Percentiles rank a stretch among this genome's conserved stretches.
These are phyloP conservation scores for Rhizoctonia solani DNA, from an alignment of 1,284 basidiomycete genomes.

Conservation along the genomic window DNA sequence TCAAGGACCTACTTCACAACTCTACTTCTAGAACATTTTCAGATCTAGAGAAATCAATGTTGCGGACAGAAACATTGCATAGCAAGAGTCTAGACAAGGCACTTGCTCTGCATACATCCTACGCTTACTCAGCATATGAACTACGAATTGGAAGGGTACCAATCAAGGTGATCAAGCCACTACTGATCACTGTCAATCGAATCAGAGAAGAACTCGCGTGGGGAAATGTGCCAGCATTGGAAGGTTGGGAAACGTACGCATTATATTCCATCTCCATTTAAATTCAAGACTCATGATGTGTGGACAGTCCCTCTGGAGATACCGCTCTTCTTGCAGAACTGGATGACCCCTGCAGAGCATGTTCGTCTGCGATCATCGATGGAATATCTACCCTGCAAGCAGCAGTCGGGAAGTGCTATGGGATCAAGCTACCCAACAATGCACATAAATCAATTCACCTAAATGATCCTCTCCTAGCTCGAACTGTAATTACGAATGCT, in stretches of 20 bases:
- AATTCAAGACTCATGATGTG: neutral
- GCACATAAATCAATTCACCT: neutral
- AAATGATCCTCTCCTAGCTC: neutral
- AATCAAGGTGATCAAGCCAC: constrained; percentile 55
- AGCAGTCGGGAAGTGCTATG: constrained; percentile 25
- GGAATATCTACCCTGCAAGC: constrained; percentile 21
- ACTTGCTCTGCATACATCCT: constrained; percentile 50
- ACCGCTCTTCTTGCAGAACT: neutral
- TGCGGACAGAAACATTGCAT: constrained; percentile 41
- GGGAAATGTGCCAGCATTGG: constrained; percentile 46
- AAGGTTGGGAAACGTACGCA: neutral
- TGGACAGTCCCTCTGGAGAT: neutral
- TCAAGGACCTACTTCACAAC: constrained; percentile 4
- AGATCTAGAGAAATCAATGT: neutral
- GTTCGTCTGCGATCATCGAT: neutral
- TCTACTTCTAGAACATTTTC: constrained; percentile 4
- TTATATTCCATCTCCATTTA: neutral
- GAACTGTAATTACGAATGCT: neutral
- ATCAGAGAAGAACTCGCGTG: constrained; percentile 54
- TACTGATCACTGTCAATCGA: constrained; percentile 53
- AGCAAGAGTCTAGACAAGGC: constrained; percentile 48
- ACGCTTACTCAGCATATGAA: constrained; percentile 56
- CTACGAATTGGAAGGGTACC: constrained; percentile 52
- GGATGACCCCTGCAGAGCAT: neutral
- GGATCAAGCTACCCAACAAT: neutral